Base-by-base conservation (phyloP, 2,329 filamentous ascomycete species). In the Monosporascus sp. region DNA sequence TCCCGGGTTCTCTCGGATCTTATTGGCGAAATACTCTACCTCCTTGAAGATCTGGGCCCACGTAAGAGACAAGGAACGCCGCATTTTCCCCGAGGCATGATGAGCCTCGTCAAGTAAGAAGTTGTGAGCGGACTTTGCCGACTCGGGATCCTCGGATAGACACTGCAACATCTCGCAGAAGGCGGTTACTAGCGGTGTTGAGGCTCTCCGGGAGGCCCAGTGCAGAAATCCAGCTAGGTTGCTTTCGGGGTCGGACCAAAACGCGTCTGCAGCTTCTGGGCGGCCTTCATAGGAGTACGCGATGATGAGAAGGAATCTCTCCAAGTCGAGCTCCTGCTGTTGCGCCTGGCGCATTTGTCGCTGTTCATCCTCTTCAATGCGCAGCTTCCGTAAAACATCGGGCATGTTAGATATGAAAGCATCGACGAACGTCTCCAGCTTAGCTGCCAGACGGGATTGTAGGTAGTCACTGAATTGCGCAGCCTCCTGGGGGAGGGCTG, bases 121-220 rank as follows among this genome's bases (percentile, higher is more conserved):
- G 49, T 86, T 85, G 68, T 99, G 93, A 0, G 93, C 90, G 17
- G 88, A 81, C 51, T 87, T 86, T 27, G 94, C 93, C 62, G 90
- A 94, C 50, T 89, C 83, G 51, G 90, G 83, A 50, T 90, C 90
- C 50, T 87, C 85, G 0, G 94, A 90, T 48, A 99, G 86, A 1
- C 92, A 88, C 65, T 91, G 89, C 17, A 99, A 77, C 85, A 99
- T 93, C 67, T 97, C 93, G 70, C 94, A 99, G 63, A 97, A 99
- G 14, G 93, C 92, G 56, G 90, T 94, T 54, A 96, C 92, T 24
- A 96, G 81, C n/a, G 94, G 94, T 0, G 95, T 97, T 0, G 95
- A 96, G 56, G 96, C 91, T 62, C 94, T 82, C 61, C 90, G 87
- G 3, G 94, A 96, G n/a, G 92, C 89, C 94, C 94, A 99, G 59